A percentile compares a stretch with the other conserved stretches of the same genome.
Conservation (phyloP, 164 flowering plant species). For the Berberis thunbergii region DNA sequence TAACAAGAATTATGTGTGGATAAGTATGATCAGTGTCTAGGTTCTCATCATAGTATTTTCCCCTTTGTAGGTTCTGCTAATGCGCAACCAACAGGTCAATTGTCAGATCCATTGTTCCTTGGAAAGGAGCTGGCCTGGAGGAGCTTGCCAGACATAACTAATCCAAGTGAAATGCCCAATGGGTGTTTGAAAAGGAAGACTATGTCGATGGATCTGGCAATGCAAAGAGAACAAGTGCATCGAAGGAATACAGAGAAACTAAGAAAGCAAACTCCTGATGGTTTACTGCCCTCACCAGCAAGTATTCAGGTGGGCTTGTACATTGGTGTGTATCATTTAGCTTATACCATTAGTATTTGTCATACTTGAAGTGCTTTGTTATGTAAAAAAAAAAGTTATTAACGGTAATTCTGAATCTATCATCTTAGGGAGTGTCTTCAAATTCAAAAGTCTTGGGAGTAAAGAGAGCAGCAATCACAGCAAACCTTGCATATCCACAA, state of each 20-base stretch:
- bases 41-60: too few species aligned
- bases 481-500: neutral
- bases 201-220: neutral
- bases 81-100: neutral
- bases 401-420: neutral
- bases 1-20: too few species aligned
- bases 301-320: neutral
- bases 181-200: neutral
- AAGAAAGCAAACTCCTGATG: neutral
- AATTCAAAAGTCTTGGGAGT: neutral
- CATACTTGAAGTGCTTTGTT: neutral
- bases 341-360: neutral
- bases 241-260: neutral
- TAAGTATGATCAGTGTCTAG: too few species aligned
- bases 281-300: neutral
- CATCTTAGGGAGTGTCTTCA: neutral
- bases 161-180: neutral
- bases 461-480: neutral
- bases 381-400: too few species aligned
- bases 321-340: neutral
- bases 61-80: neutral
- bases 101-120: neutral
- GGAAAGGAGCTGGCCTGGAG: neutral
- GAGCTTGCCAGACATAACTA: neutral
- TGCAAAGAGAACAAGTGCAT: neutral